phyloP scores from a whole-genome alignment of 2,329 filamentous ascomycete genomes.

The Hysterium pulicare region DNA sequence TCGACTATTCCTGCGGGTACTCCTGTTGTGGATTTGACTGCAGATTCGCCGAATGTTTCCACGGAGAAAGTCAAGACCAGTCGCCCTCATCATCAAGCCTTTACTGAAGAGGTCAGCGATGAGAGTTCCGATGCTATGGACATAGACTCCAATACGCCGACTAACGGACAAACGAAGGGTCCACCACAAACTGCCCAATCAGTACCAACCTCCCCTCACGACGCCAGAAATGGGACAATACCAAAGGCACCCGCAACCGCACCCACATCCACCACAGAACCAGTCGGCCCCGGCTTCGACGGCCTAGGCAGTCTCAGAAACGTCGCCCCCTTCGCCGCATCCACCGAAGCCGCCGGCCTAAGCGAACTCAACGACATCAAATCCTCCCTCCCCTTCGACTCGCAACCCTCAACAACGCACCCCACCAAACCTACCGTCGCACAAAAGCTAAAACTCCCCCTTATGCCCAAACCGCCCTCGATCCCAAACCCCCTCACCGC shows the following conservation, averaged over 20 bases:
- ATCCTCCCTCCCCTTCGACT: constrained; percentile 57
- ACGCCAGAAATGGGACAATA: constrained; percentile 4
- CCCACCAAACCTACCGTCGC: constrained; percentile 39
- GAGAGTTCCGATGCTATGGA: constrained; percentile 45
- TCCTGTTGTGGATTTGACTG: constrained; percentile 25
- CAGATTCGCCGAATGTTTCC: constrained; percentile 24
- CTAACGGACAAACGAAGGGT: constrained; percentile 4
- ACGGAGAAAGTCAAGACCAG: constrained; percentile 28
- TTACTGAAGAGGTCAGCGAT: too few relatives aligned
- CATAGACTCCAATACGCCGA: constrained; percentile 40
- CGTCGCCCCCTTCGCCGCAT: constrained; percentile 47
- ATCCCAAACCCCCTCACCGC: constrained; percentile 45
- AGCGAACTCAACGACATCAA: constrained; percentile 53
- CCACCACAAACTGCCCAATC: constrained; percentile 4
- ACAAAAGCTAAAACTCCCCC: constrained; percentile 47
- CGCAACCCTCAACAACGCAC: constrained; percentile 46
- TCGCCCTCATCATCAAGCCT: constrained; percentile 25
- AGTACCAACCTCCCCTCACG: background rate
- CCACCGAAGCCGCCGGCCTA: constrained; percentile 49
- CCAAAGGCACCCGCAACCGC: constrained; percentile 11
- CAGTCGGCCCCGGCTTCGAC: constrained; percentile 25
- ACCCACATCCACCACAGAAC: constrained; percentile 15
- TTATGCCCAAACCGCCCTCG: constrained; percentile 50
- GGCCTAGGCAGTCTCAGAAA: constrained; percentile 51
- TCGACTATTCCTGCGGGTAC: constrained; percentile 29